Base-by-base conservation (phyloP, 805 yeast genomes). In the Yarrowia deformans region DNA sequence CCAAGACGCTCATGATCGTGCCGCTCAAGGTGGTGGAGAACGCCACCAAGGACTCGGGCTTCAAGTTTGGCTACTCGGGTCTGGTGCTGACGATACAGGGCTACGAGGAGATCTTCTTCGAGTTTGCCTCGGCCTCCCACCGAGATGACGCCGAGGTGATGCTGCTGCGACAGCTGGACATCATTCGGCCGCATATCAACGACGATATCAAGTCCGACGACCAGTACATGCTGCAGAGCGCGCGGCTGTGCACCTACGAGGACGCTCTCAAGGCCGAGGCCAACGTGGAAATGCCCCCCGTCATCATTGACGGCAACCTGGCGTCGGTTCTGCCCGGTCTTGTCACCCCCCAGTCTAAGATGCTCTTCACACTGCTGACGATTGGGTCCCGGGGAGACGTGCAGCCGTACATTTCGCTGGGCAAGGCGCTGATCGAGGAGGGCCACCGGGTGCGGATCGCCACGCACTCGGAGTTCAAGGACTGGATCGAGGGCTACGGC, bases 351-450 rank as follows among this genome's bases (percentile, higher is more conserved):
- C 43, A 61, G 50, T 45, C 61, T 16, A 66, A 66, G 1, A 84
- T 84, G 73, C 84, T 83, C 37, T 84, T 93, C 74, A 88, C 90
- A 0, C 79, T 92, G 60, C 78, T 94, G 70, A 94, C 98, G 0
- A 94, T 94, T 74, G 98, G 98, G 0, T 92, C 97, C 0, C 83
- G 98, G 70, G 98, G 98, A 42, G 98, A 94, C 78, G 98, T 94
- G 8, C 98, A 94, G 78, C 98, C 98, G 0, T 94, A 93, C 76
- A 90, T 94, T 72, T 94, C 98, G 0, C 79, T 94, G n/a, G 95
- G 91, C 0, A 87, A 87, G 72, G 97, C 93, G 0, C 81, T 94
- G 52, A 78, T 86, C 58, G 81, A 80, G 32, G 97, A 94, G 73
- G 98, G 98, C 0, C 98, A 94, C 75, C 78, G 79, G 19, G 97